These are phyloP conservation scores for Myriosclerotinia duriaeana DNA, from an alignment of 2,329 filamentous ascomycete genomes.

Conservation along the genomic window DNA sequence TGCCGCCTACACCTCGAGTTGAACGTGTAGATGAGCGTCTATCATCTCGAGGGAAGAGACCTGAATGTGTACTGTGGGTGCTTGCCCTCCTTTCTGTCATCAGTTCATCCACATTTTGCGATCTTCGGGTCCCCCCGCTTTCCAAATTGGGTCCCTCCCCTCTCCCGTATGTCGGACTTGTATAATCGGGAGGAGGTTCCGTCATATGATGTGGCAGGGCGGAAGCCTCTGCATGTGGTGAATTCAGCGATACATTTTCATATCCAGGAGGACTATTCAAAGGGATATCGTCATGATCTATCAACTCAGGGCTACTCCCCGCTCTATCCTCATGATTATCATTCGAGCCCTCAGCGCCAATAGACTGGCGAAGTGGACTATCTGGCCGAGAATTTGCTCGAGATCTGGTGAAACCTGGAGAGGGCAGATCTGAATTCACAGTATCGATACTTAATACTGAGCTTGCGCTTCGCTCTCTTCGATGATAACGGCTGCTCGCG, in stretches of 20 bases:
- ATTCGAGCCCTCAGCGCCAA: constrained; percentile 25
- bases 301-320: constrained; percentile 39
- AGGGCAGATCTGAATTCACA: constrained; percentile 46
- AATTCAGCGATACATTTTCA: constrained; percentile 38
- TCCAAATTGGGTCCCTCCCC: constrained; percentile 28
- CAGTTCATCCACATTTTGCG: constrained; percentile 28
- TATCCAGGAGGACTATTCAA: constrained; percentile 39
- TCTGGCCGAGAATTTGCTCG: constrained; percentile 47
- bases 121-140: constrained; percentile 26
- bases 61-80: constrained; percentile 21
- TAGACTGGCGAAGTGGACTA: constrained; percentile 38
- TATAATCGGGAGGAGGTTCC: constrained; percentile 39
- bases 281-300: constrained; percentile 37
- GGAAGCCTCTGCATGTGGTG: constrained; percentile 27
- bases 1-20: constrained; percentile 43
- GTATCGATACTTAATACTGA: constrained; percentile 56
- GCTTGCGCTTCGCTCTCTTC: constrained; percentile 51
- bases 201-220: constrained; percentile 14
- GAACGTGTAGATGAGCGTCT: constrained; percentile 22
- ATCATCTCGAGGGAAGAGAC: not conserved
- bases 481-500: constrained; percentile 44
- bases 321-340: constrained; percentile 31
- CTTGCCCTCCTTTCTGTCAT: constrained; percentile 28
- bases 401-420: constrained; percentile 45
- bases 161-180: constrained; percentile 31